Evolutionary conservation across 441 rosid species (phyloP), one percentile per base, ranked within the genome.

Genomic region (Biscutella auriculata): DNA sequence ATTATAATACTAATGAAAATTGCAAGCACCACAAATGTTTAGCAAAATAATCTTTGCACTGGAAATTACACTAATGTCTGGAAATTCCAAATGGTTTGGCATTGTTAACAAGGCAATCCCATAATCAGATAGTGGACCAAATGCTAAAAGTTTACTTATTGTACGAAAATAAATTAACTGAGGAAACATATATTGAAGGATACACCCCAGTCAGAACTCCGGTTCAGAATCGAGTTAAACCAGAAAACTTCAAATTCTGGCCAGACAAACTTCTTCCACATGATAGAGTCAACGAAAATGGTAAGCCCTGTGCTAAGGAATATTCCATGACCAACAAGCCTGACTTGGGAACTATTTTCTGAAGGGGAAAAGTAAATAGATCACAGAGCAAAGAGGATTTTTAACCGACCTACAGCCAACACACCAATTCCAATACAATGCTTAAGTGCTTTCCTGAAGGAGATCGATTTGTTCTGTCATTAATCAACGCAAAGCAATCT

Each of bases 201-300:
- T 94, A 94, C 97, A 65, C 99, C 99, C 99, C 97, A 90, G 64
- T 89, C 93, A 43, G 96, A 84, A 70, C 99, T 94, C 59, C 95
- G 87, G 75, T 94, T 85, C 55, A 87, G 79, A 73, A 94, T 76
- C 68, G 99, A 89, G 77, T 89, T 93, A 79, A 93, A 93, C 97
- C 95, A 89, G 15, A 89, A 74, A 74, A 89, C 96, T 85, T 89
- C 89, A 71, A 93, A 87, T 72, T 93, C 97, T 57, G 97, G 97
- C 99, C 97, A 93, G 52, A 75, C 53, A 54, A 80, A 64, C 72
- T 57, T 82, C 79, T 77, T 85, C 97, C 99, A 93, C 93, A 89
- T 79, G 57, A 93, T 66, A 47, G 99, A 89, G 78, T 93, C 97
- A 73, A 93, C 80, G 59, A 72, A 46, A 26, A 72, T 48, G 33